These are phyloP conservation scores for Acer saccharum DNA, from an alignment of 345 rosid species.

Conservation along the genomic window DNA sequence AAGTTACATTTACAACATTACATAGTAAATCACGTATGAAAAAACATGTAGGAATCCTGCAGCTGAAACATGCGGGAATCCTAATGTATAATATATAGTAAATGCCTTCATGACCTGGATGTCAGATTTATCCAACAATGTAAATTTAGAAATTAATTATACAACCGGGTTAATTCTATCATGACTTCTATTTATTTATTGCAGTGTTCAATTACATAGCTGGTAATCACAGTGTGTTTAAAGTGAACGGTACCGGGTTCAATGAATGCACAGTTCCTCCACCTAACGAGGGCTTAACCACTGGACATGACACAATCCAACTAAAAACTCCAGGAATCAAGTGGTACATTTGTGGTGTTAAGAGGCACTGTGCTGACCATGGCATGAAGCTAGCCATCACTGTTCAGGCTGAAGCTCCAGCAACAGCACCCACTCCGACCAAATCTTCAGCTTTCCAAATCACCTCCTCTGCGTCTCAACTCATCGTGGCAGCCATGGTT, in stretches of 20 bases:
- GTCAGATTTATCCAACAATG: neutral
- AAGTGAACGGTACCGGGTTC: constrained; percentile 33
- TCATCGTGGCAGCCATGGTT: neutral
- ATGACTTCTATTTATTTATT: neutral
- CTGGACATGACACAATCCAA: constrained; percentile 39
- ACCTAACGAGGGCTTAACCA: neutral
- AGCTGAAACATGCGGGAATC: too few species aligned
- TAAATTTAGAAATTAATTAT: neutral
- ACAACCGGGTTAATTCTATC: neutral
- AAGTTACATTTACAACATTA: too few species aligned
- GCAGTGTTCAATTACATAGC: constrained; percentile 40
- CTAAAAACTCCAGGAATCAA: constrained; percentile 34
- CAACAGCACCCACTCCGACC: neutral
- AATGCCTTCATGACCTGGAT: neutral
- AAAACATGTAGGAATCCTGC: too few species aligned
- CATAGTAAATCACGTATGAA: too few species aligned
- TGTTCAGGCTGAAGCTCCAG: constrained; percentile 2
- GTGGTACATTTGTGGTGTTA: constrained; percentile 51
- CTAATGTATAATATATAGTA: too few species aligned
- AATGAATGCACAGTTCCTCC: constrained; percentile 27
- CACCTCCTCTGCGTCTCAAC: neutral
- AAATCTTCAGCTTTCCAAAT: neutral
- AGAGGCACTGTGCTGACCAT: constrained; percentile 25
- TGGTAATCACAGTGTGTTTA: constrained; percentile 35
- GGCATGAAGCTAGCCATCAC: constrained; percentile 42